A percentile compares a stretch with the other conserved stretches of the same genome.
These are phyloP conservation scores for Mortierella sp. DNA, from an alignment of 371 early-diverging fungal genomes.

Conservation along the genomic window DNA sequence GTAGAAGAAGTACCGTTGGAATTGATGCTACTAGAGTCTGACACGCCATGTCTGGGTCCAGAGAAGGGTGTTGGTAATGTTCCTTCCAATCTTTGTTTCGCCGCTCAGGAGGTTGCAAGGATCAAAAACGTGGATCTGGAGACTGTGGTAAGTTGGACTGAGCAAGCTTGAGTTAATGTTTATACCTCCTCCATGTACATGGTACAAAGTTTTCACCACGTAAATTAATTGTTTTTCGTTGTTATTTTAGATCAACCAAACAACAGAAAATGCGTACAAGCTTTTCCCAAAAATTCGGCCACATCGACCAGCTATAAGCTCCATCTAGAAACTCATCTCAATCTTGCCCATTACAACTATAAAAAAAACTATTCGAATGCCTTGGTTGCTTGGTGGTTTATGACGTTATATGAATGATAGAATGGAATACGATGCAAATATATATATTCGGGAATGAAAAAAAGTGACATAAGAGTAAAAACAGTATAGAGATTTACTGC, in stretches of 20 bases:
- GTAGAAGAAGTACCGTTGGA: slow-evolving; percentile 66
- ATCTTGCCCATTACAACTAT: too few relatives aligned
- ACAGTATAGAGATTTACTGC: too few relatives aligned
- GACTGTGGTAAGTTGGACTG: slow-evolving; percentile 60
- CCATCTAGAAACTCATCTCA: not conserved
- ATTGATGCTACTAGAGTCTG: slow-evolving; percentile 74
- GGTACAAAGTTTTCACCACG: not conserved
- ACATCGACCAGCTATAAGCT: slow-evolving; percentile 31
- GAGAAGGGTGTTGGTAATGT: slow-evolving; percentile 69
- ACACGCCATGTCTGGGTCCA: slow-evolving; percentile 77
- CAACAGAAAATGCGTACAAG: slow-evolving; percentile 62
- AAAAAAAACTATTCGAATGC: too few relatives aligned
- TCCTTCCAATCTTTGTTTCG: slow-evolving; percentile 64
- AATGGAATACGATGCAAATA: too few relatives aligned
- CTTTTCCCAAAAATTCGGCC: slow-evolving; percentile 59
- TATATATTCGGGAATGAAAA: too few relatives aligned
- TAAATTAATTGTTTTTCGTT: slow-evolving; percentile 1
- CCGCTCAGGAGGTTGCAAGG: slow-evolving; percentile 67
- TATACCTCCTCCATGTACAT: not conserved
- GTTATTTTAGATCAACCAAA: slow-evolving; percentile 46
- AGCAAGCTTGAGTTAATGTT: not conserved
- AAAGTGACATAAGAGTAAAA: too few relatives aligned
- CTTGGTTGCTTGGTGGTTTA: too few relatives aligned
- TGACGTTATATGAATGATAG: too few relatives aligned
- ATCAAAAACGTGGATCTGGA: slow-evolving; percentile 67